These are phyloP conservation scores for Alternaria sp. DNA, from an alignment of 2,329 filamentous ascomycete species.

Conservation along the genomic window DNA sequence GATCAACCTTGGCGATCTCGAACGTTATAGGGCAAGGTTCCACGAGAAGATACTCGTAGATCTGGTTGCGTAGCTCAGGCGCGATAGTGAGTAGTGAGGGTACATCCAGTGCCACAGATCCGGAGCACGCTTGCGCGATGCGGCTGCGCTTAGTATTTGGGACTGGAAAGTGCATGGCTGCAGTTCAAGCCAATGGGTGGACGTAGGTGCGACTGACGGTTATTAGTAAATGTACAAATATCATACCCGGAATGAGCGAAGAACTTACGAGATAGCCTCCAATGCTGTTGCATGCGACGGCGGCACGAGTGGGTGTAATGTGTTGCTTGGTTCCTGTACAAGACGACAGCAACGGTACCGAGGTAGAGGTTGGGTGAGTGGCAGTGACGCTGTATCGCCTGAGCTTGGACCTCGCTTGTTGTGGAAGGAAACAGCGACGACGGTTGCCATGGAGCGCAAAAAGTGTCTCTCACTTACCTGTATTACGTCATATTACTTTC, in stretches of 20 bases:
- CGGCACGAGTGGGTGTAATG: rapidly evolving
- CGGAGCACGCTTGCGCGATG: not conserved
- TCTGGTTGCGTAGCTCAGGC: not conserved
- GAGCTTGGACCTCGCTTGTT: not conserved
- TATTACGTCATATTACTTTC: not conserved
- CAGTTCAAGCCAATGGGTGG: not conserved
- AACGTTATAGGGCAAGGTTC: not conserved
- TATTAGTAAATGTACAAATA: not conserved
- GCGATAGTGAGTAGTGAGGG: not conserved
- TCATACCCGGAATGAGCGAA: rapidly evolving
- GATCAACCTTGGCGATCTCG: not conserved
- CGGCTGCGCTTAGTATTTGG: not conserved
- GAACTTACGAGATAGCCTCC: not conserved
- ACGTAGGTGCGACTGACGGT: not conserved
- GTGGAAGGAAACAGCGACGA: not conserved
- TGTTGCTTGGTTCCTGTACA: not conserved
- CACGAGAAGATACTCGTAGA: not conserved
- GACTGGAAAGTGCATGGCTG: not conserved
- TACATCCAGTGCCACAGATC: no score
- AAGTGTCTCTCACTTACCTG: not conserved
- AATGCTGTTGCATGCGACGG: not conserved
- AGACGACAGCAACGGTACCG: not conserved
- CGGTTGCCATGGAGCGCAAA: rapidly evolving
- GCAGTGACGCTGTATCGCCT: not conserved
- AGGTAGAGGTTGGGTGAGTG: no score